Percentiles rank a stretch among this genome's conserved stretches.
Evolutionary conservation across 2,329 filamentous ascomycete genomes (phyloP).

Genomic region (Ilyonectria mors-panacis): DNA sequence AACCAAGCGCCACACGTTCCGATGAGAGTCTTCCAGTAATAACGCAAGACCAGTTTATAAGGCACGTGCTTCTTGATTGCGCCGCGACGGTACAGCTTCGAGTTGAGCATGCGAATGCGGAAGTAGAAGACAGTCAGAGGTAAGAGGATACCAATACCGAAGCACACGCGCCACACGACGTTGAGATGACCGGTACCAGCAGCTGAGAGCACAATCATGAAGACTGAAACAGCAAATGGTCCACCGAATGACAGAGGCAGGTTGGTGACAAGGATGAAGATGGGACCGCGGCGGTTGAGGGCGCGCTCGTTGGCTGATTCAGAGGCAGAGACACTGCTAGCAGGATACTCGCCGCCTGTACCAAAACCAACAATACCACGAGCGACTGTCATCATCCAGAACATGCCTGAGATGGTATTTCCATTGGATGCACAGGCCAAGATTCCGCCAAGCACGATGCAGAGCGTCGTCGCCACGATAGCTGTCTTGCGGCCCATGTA

Average conservation of each 20-base stretch:
- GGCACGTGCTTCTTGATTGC: constrained; percentile 68
- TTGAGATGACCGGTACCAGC: constrained; percentile 53
- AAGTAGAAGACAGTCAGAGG: constrained; percentile 71
- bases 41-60: constrained; percentile 64
- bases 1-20: constrained; percentile 71
- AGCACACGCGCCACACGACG: constrained; percentile 64
- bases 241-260: constrained; percentile 51
- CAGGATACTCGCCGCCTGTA: constrained; percentile 62
- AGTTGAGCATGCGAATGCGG: constrained; percentile 67
- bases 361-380: constrained; percentile 66
- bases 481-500: constrained; percentile 64
- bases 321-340: constrained; percentile 61
- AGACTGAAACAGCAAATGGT: constrained; percentile 59
- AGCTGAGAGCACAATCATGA: constrained; percentile 61
- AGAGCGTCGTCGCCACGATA: constrained; percentile 61
- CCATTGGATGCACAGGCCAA: constrained; percentile 63
- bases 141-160: constrained; percentile 63
- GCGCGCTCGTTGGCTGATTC: constrained; percentile 64
- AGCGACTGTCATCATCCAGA: constrained; percentile 67
- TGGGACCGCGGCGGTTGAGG: constrained; percentile 55
- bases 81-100: constrained; percentile 64
- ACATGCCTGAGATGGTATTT: constrained; percentile 63
- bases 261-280: constrained; percentile 64
- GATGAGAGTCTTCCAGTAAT: constrained; percentile 69
- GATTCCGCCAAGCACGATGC: constrained; percentile 63